phyloP scores from a whole-genome alignment of 371 early-diverging fungal species.

The Mucor velutinosus region DNA sequence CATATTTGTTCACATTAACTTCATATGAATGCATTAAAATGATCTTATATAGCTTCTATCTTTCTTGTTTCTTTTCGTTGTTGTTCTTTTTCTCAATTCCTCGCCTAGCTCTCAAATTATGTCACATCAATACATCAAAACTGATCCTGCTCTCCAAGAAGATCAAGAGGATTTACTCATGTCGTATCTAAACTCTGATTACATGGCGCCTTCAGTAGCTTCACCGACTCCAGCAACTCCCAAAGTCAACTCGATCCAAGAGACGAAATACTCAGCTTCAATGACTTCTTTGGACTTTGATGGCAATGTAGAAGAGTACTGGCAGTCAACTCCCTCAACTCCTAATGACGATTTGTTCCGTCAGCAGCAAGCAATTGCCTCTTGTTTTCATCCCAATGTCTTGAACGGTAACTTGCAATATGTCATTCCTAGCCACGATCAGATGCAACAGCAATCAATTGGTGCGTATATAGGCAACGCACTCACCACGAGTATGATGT shows the following conservation, averaged over 20 bases:
- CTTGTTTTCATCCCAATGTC: neutral
- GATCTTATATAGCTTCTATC: neutral
- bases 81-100: slow-evolving; percentile 10
- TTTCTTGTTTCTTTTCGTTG: neutral
- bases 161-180: slow-evolving; percentile 39
- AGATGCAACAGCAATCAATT: neutral
- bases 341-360: neutral
- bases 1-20: slow-evolving; percentile 32
- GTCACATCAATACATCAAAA: slow-evolving; percentile 9
- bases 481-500: neutral
- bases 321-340: neutral
- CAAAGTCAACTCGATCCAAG: neutral
- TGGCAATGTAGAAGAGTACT: neutral
- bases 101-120: slow-evolving; percentile 2
- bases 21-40: neutral
- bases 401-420: neutral
- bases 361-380: neutral
- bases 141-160: slow-evolving; percentile 25
- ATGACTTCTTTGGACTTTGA: neutral
- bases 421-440: neutral
- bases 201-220: slow-evolving; percentile 10
- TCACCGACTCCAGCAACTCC: neutral
- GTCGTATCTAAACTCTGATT: slow-evolving; percentile 43
- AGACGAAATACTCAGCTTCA: neutral
- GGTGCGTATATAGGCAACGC: neutral